Conservation (phyloP, 129 eudicot species). For the Kitagawia praeruptora region DNA sequence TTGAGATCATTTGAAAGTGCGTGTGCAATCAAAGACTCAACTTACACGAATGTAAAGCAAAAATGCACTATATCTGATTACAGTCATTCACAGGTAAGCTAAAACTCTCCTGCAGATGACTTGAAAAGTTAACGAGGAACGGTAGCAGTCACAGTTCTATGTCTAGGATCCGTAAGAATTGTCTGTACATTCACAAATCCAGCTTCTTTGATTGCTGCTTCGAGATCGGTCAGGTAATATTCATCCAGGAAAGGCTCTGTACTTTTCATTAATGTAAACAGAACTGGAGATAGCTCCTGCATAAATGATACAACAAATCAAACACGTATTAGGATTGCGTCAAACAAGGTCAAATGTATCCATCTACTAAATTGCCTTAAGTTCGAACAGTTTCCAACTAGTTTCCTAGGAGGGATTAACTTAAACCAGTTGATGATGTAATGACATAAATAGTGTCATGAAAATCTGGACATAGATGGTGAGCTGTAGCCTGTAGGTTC, state of each 20-base stretch:
- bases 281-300: conserved; percentile 88
- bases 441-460: too few species aligned
- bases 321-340: not conserved
- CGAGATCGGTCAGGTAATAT: conserved; percentile 83
- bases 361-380: not conserved
- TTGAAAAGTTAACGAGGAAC: conserved; percentile 36
- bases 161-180: conserved; percentile 80
- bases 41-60: not conserved
- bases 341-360: not conserved
- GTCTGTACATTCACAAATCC: conserved; percentile 69
- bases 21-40: not conserved
- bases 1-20: not conserved
- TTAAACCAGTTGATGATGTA: too few species aligned
- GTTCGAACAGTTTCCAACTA: not conserved
- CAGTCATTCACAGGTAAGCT: not conserved
- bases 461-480: too few species aligned
- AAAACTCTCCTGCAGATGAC: not conserved
- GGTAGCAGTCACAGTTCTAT: conserved; percentile 80
- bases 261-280: conserved; percentile 94
- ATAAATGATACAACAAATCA: not conserved
- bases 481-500: too few species aligned
- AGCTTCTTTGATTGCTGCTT: conserved; percentile 48
- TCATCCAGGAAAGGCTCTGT: conserved; percentile 94
- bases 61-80: not conserved
- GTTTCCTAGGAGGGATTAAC: too few species aligned